These are phyloP conservation scores for Brassica incana DNA, from an alignment of 345 rosid genomes.

Conservation along the genomic window DNA sequence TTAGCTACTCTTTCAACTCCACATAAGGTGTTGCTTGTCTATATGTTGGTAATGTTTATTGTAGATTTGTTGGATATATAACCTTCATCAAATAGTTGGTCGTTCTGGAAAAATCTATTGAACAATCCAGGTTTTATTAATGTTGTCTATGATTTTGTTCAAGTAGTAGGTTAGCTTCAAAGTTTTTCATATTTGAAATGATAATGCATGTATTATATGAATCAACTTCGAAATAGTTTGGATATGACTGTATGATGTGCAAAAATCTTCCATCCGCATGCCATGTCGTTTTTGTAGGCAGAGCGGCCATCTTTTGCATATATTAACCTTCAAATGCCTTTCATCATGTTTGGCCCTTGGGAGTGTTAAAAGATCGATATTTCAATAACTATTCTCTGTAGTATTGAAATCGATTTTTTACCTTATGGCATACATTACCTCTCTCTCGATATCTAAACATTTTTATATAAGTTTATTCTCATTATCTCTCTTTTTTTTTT, in stretches of 20 bases:
- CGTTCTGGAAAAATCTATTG: background rate
- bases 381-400: slow-evolving; percentile 21
- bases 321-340: slow-evolving; percentile 21
- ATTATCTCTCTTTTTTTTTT: no score
- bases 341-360: slow-evolving; percentile 21
- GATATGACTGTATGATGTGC: slow-evolving; percentile 2
- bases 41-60: background rate
- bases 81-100: background rate
- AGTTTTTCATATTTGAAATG: background rate
- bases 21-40: background rate
- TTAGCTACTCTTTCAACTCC: background rate
- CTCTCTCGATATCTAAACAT: background rate
- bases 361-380: slow-evolving; percentile 18
- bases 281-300: slow-evolving; percentile 35
- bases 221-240: background rate
- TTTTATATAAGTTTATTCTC: no score
- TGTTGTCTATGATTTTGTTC: background rate
- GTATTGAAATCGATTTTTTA: slow-evolving; percentile 29
- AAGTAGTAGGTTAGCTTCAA: background rate
- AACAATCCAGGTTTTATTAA: background rate
- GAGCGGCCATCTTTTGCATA: slow-evolving; percentile 43
- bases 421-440: slow-evolving; percentile 31
- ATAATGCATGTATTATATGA: background rate
- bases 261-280: slow-evolving; percentile 44
- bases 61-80: background rate